A percentile compares a stretch with the other conserved stretches of the same genome.
Conservation (phyloP, 2,329 filamentous ascomycete species). For the Calycina marina region DNA sequence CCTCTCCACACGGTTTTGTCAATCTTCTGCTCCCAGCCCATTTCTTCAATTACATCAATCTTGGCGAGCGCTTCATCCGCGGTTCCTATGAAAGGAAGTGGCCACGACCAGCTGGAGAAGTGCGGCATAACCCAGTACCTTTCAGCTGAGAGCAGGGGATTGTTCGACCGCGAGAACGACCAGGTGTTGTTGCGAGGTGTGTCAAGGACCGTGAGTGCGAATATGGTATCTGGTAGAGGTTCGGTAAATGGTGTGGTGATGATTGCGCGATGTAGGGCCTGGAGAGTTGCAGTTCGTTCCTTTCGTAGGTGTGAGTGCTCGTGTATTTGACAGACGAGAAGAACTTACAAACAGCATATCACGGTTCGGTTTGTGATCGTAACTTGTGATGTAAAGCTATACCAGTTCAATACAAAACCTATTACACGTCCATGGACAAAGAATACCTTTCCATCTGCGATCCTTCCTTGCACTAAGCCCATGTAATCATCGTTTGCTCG, state of each 20-base stretch:
- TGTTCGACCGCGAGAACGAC: constrained; percentile 32
- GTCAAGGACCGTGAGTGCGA: constrained; percentile 37
- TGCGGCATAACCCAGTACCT: constrained; percentile 38
- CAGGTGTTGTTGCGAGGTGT: constrained; percentile 29
- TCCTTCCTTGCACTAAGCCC: constrained; percentile 29
- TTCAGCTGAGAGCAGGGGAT: constrained; percentile 18
- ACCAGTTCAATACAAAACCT: constrained; percentile 3
- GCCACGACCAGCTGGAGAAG: constrained; percentile 41
- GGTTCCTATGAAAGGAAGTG: constrained; percentile 29
- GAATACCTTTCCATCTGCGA: constrained; percentile 28
- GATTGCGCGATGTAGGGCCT: constrained; percentile 38
- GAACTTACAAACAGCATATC: constrained; percentile 28
- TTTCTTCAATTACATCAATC: constrained; percentile 26
- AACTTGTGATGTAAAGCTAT: constrained; percentile 31
- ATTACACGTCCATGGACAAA: too few relatives aligned
- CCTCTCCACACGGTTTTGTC: constrained; percentile 35
- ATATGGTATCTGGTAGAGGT: constrained; percentile 33
- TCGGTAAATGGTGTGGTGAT: constrained; percentile 29
- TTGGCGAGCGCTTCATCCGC: constrained; percentile 26
- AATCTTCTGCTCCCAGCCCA: constrained; percentile 24
- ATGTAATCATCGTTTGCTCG: constrained; percentile 22
- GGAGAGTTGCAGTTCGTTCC: constrained; percentile 35
- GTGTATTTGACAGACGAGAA: too few relatives aligned
- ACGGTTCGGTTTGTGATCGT: constrained; percentile 26
- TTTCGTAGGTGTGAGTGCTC: too few relatives aligned